Evolutionary conservation across 2,329 filamentous ascomycete species (phyloP), one percentile per base, ranked within the genome.

Genomic region (Phyllosticta citribraziliensis): DNA sequence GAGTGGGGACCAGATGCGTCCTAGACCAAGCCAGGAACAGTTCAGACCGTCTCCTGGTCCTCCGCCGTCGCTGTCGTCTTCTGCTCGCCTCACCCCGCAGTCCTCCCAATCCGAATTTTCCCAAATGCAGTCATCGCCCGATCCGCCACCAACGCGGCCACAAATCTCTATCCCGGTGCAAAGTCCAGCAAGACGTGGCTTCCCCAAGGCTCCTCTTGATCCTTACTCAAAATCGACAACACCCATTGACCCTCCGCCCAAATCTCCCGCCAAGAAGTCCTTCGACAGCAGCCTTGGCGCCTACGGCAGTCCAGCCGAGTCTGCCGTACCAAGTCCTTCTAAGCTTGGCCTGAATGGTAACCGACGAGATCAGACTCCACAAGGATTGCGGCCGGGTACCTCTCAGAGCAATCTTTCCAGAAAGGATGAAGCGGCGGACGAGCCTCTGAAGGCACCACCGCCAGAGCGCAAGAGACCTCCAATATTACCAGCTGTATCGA

Each of bases 381-480:
- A 68, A 61, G 68, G 68, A 25, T 63, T 73, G 2, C 65, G 72
- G 53, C 72, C 72, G 2, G 69, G 68, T 17, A 74, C 71, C 11
- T 65, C 72, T 3, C 72, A 74, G 55, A 74, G 73, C 58, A 74
- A 68, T 58, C 66, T 69, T 30, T 66, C 65, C 25, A 68, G 69
- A 9, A 67, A 62, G 27, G 72, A 74, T 3, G 72, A 73, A 12
- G 19, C 61, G 56, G 58, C 64, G 9, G 70, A 72, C 33, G 69
- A 71, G 47, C 56, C 50, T 17, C 56, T 57, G n/a, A 57, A 56
- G 5, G 65, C 63, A 47, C 62, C 61, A 30, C 70, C 72, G 1
- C 86, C 86, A 0, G 85, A 88, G 66, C 78, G 86, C 64, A 85
- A 81, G 70, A 76, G 86, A 56, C 86, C 86, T 1, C 84, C 85